phyloP scores from a whole-genome alignment of 2,329 filamentous ascomycete genomes.

The Scopulariopsis brevicaulis region DNA sequence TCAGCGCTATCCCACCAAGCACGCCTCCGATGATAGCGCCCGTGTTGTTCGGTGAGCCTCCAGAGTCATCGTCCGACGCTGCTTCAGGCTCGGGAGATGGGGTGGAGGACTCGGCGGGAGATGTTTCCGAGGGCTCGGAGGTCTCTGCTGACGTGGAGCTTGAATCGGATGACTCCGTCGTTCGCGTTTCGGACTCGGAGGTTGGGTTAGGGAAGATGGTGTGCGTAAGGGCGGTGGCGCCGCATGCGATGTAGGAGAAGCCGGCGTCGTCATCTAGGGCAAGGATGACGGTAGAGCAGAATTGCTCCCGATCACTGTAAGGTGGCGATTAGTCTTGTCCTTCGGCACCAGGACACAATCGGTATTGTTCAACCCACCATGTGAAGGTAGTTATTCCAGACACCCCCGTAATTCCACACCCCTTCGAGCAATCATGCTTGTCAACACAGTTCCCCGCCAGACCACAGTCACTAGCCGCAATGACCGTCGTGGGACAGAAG shows the following conservation, averaged over 20 bases:
- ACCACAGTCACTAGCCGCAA: constrained; percentile 23
- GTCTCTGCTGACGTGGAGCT: background rate
- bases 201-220: constrained; percentile 12
- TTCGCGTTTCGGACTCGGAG: background rate
- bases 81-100: background rate
- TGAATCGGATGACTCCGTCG: background rate
- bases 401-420: constrained; percentile 17
- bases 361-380: constrained; percentile 16
- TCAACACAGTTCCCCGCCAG: constrained; percentile 24
- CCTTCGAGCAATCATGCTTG: constrained; percentile 15
- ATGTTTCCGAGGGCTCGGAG: background rate
- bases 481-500: constrained; percentile 23
- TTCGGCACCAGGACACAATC: background rate
- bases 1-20: constrained; percentile 19
- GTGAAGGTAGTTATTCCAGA: constrained; percentile 19
- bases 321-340: background rate
- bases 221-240: constrained; percentile 12
- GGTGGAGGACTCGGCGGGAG: background rate
- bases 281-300: constrained; percentile 21
- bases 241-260: constrained; percentile 24
- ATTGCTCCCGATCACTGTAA: constrained; percentile 8
- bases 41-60: constrained; percentile 11
- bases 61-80: background rate
- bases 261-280: constrained; percentile 17
- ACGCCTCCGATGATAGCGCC: constrained; percentile 21